A percentile compares a stretch with the other conserved stretches of the same genome.
Conservation (phyloP, 2,329 filamentous ascomycete species). For the Biscogniauxia mediterranea region DNA sequence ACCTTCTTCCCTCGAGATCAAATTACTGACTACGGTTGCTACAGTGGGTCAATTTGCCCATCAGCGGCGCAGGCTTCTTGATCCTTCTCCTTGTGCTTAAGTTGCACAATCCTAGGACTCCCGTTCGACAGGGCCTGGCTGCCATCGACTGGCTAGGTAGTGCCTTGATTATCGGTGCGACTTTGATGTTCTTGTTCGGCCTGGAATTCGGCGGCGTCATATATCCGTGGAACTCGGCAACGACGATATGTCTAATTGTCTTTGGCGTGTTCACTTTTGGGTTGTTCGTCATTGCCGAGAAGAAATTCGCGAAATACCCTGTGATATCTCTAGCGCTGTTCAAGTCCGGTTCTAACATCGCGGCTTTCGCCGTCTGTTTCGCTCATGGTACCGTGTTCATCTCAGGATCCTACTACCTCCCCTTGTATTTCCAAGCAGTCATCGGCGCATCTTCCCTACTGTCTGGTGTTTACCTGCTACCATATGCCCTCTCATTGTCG, state of each 20-base stretch:
- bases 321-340: conserved; percentile 76
- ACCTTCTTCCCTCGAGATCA: not conserved
- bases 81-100: conserved; percentile 62
- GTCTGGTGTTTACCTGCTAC: conserved; percentile 69
- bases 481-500: conserved; percentile 66
- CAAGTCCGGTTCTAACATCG: conserved; percentile 61
- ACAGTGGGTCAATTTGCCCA: conserved; percentile 59
- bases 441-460: conserved; percentile 61
- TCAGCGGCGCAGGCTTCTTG: conserved; percentile 45
- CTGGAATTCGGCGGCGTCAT: conserved; percentile 79
- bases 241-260: conserved; percentile 73
- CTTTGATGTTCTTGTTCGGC: conserved; percentile 82
- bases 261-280: conserved; percentile 64
- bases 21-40: not conserved
- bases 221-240: conserved; percentile 72
- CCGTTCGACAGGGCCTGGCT: conserved; percentile 58
- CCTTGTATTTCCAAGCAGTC: conserved; percentile 75
- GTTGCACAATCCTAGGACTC: conserved; percentile 66
- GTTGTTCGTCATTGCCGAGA: conserved; percentile 72
- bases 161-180: conserved; percentile 67
- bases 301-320: conserved; percentile 70
- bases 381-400: conserved; percentile 78
- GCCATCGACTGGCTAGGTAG: conserved; percentile 61
- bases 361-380: conserved; percentile 65
- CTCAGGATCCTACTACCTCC: conserved; percentile 74